Evolutionary conservation across 352 stramenopile genomes (phyloP), one percentile per base, ranked within the genome.

Genomic region (Phytophthora brassicae): DNA sequence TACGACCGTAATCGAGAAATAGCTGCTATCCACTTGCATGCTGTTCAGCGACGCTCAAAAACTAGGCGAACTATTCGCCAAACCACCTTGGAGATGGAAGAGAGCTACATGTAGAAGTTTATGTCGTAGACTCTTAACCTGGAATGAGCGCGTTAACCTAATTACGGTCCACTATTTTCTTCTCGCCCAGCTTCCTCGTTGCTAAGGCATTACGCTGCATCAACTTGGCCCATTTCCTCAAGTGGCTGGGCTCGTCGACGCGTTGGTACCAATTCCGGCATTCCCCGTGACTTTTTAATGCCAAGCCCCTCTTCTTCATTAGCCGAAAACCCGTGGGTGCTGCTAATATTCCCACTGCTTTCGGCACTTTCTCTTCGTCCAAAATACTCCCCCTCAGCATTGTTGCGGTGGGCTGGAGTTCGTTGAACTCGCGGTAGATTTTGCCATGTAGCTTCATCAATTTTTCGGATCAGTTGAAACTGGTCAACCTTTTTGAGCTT

Each of bases 401-500:
- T 42, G 23, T 64, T 43, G 50, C 54, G 67, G 24, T 73, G 71
- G 7, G 66, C 77, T 4, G 83, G 83, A 24, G 83, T 88, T 33
- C 79, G 72, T 47, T 89, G 79, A 14, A 92, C 79, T 19, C 81
- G 81, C 2, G 86, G 86, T 46, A 94, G 49, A 50, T 94, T 92
- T 39, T 77, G 81, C 86, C 86, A 94, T n/a, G 81, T 67, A 24
- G 60, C 77, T 66, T 94, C 82, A 38, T 93, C 86, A 26, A 92
- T 73, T 13, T 72, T 77, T 14, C 86, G 84, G 47, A 94, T 90
- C 16, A 94, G 66, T 57, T 93, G 84, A 55, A 94, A 94, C 48
- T 91, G 83, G 48, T 86, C 86, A 0, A 94, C 84, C 36, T 91
- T 80, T 62, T 95, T 95, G 52, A 93, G 86, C 60, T 95, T 95